Percentiles rank a stretch among this genome's conserved stretches.
Evolutionary conservation across 140 eudicot species (phyloP).

Genomic region (Cichorium intybus): DNA sequence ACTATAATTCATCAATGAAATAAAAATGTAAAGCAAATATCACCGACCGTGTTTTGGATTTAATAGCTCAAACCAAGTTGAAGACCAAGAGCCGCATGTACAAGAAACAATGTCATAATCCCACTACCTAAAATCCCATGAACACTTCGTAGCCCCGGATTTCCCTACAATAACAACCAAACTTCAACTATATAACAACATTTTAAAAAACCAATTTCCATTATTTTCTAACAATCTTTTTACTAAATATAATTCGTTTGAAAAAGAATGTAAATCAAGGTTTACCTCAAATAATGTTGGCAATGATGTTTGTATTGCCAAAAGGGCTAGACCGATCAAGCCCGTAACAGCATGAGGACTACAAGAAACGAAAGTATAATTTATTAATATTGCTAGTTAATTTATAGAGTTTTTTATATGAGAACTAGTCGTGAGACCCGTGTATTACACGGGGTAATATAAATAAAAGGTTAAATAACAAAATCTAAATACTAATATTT

Average conservation of each 20-base stretch:
- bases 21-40: not conserved
- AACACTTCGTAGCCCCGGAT: conserved; percentile 76
- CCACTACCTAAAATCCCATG: conserved; percentile 95
- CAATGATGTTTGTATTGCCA: conserved; percentile 67
- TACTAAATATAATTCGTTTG: not conserved
- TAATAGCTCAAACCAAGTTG: conserved; percentile 88
- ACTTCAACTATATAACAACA: not conserved
- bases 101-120: conserved; percentile 85
- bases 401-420: too few species aligned
- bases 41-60: not conserved
- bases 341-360: conserved; percentile 99
- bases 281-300: conserved; percentile 84
- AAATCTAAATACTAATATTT: too few species aligned
- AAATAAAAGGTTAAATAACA: too few species aligned
- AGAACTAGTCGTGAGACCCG: too few species aligned
- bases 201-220: not conserved
- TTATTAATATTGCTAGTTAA: too few species aligned
- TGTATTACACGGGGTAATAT: too few species aligned
- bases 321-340: conserved; percentile 72
- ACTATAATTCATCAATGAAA: not conserved
- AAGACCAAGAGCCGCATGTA: conserved; percentile 90
- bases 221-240: not conserved
- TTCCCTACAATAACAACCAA: conserved; percentile 47
- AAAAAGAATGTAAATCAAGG: not conserved
- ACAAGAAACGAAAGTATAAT: conserved; percentile 28